phyloP scores from a whole-genome alignment of 108 stramenopile genomes.

The Schizochytrium sp. region DNA sequence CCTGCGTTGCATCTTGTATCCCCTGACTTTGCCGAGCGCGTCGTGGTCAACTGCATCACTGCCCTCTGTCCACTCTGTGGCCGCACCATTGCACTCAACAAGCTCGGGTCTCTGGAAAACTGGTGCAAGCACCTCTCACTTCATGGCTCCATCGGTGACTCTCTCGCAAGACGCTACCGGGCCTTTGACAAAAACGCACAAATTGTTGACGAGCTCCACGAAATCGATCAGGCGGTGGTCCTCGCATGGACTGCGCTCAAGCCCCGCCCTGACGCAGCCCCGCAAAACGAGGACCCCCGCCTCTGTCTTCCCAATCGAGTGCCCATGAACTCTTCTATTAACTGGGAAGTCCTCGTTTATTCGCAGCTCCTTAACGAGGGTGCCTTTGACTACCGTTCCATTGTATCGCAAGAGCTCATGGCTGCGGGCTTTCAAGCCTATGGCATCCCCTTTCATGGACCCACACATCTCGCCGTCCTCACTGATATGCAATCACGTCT shows the following conservation, averaged over 20 bases:
- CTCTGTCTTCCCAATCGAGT: background rate
- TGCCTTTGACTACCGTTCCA: background rate
- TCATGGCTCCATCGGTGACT: background rate
- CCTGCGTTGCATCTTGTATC: background rate
- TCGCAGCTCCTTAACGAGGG: background rate
- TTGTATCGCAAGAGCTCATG: conserved; percentile 2
- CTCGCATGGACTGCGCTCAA: background rate
- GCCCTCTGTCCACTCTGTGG: background rate
- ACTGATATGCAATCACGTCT: background rate
- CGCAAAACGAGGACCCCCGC: background rate
- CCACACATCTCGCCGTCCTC: background rate
- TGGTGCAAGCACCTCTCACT: conserved; percentile 13
- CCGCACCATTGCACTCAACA: background rate
- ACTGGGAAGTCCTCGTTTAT: background rate
- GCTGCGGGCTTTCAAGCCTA: background rate
- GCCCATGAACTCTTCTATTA: background rate
- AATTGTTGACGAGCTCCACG: background rate
- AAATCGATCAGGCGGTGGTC: background rate
- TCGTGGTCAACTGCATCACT: background rate
- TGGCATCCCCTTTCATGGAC: background rate
- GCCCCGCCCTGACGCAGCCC: background rate
- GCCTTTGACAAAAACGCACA: background rate
- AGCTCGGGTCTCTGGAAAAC: background rate
- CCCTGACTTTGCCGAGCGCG: background rate
- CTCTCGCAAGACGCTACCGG: background rate